Evolutionary conservation across 1,139 yeast genomes (phyloP).

Genomic region (Meyerozyma elateridarum): DNA sequence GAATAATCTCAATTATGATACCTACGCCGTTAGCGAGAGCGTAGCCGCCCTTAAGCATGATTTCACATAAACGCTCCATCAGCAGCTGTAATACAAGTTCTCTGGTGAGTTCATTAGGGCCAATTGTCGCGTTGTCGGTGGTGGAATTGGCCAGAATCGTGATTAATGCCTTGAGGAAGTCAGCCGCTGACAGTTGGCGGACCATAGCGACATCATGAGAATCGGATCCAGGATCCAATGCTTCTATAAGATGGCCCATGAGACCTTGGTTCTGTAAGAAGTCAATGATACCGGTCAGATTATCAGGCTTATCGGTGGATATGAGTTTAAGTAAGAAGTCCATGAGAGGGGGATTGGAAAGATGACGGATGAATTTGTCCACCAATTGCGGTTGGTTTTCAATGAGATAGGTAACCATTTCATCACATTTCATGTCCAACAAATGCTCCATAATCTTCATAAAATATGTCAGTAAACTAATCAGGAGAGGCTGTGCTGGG

Average conservation of each 20-base stretch:
- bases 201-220: conserved; percentile 38
- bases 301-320: conserved; percentile 75
- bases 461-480: conserved; percentile 78
- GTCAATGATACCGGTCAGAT: conserved; percentile 73
- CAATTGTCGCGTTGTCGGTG: conserved; percentile 79
- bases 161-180: conserved; percentile 43
- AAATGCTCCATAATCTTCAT: conserved; percentile 93
- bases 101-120: conserved; percentile 92
- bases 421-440: conserved; percentile 85
- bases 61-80: conserved; percentile 63
- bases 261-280: conserved; percentile 61
- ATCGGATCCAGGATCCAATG: conserved; percentile 32
- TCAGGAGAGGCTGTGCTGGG: conserved; percentile 51
- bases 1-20: conserved; percentile 86
- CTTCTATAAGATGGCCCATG: conserved; percentile 54
- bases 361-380: conserved; percentile 67
- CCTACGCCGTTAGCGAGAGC: conserved; percentile 96
- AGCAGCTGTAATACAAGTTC: conserved; percentile 73
- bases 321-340: conserved; percentile 74
- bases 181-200: conserved; percentile 44
- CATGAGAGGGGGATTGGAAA: conserved; percentile 82
- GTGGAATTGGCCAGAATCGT: conserved; percentile 69
- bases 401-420: conserved; percentile 64
- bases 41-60: conserved; percentile 89
- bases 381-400: conserved; percentile 62